Evolutionary conservation across 805 yeast species (phyloP).

Genomic region (Metschnikowia koreensis): DNA sequence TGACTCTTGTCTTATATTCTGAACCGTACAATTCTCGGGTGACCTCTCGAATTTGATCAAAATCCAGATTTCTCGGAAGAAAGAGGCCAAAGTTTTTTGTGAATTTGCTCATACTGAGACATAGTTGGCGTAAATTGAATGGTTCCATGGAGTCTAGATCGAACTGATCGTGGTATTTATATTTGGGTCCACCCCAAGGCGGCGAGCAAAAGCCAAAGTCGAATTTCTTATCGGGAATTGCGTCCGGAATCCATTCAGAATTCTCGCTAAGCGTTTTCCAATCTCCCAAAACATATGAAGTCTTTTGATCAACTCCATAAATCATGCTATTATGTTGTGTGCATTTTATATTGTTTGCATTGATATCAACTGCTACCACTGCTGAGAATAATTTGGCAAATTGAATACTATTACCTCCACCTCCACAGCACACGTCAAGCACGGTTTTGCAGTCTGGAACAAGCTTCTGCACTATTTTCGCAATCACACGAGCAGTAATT

Average conservation of each 20-base stretch:
- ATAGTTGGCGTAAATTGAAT: constrained; percentile 43
- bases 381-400: constrained; percentile 57
- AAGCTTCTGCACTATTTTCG: constrained; percentile 51
- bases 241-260: constrained; percentile 34
- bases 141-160: constrained; percentile 50
- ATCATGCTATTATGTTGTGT: constrained; percentile 62
- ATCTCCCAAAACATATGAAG: constrained; percentile 50
- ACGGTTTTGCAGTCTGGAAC: constrained; percentile 48
- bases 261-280: constrained; percentile 37
- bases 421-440: constrained; percentile 79
- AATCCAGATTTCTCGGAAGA: constrained; percentile 59
- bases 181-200: constrained; percentile 85
- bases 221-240: constrained; percentile 26
- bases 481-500: constrained; percentile 56
- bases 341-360: constrained; percentile 60
- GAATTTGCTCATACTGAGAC: constrained; percentile 41
- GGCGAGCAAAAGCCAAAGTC: constrained; percentile 74
- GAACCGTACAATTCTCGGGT: constrained; percentile 37
- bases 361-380: constrained; percentile 64
- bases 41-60: constrained; percentile 49
- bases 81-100: constrained; percentile 54
- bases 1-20: constrained; percentile 12
- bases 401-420: constrained; percentile 83
- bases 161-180: constrained; percentile 38
- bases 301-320: constrained; percentile 54